A percentile compares a stretch with the other conserved stretches of the same genome.
Evolutionary conservation across 176 grass and related monocot genomes (phyloP).

Genomic region (Calamus simplicifolius): DNA sequence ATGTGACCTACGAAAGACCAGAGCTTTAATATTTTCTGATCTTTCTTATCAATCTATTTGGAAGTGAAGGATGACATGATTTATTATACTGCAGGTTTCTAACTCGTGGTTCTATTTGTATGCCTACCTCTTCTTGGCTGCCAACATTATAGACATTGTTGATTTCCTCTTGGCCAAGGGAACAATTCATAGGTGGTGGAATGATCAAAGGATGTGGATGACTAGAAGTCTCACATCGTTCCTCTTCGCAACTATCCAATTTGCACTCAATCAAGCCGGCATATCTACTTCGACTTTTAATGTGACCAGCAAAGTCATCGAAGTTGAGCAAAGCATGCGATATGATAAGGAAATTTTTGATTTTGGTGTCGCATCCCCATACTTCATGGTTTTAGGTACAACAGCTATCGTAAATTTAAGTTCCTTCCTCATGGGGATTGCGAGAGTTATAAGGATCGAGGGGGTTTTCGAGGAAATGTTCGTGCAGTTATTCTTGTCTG

Average conservation of each 20-base stretch:
- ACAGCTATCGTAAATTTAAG: conserved; percentile 23
- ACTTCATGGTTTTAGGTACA: conserved; percentile 21
- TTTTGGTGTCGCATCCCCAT: conserved; percentile 27
- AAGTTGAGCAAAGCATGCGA: conserved; percentile 23
- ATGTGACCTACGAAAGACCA: no score
- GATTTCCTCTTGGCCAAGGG: conserved; percentile 20
- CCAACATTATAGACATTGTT: conserved; percentile 23
- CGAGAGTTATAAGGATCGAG: conserved; percentile 1
- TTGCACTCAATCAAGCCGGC: conserved; percentile 5
- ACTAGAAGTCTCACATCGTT: conserved; percentile 10
- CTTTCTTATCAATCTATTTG: no score
- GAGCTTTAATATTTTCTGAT: no score
- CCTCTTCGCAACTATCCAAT: conserved; percentile 18
- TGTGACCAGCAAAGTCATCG: conserved; percentile 39
- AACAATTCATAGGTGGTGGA: conserved; percentile 18
- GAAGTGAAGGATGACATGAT: background rate
- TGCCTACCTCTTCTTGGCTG: conserved; percentile 34
- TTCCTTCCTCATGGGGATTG: conserved; percentile 13
- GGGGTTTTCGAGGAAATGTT: conserved; percentile 17
- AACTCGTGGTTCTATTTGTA: conserved; percentile 44
- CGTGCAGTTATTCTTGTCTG: conserved; percentile 30
- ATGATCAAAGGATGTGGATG: conserved; percentile 27
- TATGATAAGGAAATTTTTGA: conserved; percentile 16
- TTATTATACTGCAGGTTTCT: conserved; percentile 16
- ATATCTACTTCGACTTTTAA: conserved; percentile 13